phyloP scores from a whole-genome alignment of 805 yeast species.

The Kazachstania psychrophila region DNA sequence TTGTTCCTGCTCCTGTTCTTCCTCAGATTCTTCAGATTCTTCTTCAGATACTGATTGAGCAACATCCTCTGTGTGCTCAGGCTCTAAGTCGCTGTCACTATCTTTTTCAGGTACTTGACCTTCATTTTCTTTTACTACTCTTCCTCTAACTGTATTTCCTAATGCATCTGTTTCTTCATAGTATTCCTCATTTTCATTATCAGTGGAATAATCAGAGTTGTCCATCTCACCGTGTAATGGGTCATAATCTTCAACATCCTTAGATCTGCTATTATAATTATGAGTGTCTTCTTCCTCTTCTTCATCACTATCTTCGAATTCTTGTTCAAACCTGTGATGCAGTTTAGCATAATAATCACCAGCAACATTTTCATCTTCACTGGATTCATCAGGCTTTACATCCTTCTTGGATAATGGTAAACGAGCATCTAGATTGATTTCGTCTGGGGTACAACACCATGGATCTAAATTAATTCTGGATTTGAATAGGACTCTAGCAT shows the following conservation, averaged over 20 bases:
- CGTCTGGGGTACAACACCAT: constrained; percentile 59
- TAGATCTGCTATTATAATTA: constrained; percentile 6
- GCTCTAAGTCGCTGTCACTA: constrained; percentile 7
- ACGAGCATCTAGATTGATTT: constrained; percentile 74
- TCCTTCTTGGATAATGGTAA: constrained; percentile 56
- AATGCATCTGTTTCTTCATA: constrained; percentile 26
- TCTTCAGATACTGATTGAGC: too few species aligned
- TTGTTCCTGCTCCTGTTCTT: constrained; percentile 12
- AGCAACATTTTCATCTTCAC: constrained; percentile 28
- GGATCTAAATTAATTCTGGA: constrained; percentile 53
- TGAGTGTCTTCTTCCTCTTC: constrained; percentile 15
- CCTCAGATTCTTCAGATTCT: constrained; percentile 8
- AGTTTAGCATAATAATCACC: constrained; percentile 25
- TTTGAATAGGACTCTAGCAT: constrained; percentile 75
- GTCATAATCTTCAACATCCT: constrained; percentile 21
- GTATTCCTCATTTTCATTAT: constrained; percentile 15
- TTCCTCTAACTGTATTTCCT: constrained; percentile 25
- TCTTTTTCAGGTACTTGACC: constrained; percentile 5
- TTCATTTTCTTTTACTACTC: constrained; percentile 11
- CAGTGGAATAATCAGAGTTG: constrained; percentile 7
- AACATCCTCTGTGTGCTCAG: constrained; percentile 8
- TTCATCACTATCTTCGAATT: constrained; percentile 29
- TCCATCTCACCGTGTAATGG: constrained; percentile 21
- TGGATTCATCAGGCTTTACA: constrained; percentile 28
- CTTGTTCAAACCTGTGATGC: constrained; percentile 27